Evolutionary conservation across 2,329 filamentous ascomycete species (phyloP).

Genomic region (Fusarium pilosicola): DNA sequence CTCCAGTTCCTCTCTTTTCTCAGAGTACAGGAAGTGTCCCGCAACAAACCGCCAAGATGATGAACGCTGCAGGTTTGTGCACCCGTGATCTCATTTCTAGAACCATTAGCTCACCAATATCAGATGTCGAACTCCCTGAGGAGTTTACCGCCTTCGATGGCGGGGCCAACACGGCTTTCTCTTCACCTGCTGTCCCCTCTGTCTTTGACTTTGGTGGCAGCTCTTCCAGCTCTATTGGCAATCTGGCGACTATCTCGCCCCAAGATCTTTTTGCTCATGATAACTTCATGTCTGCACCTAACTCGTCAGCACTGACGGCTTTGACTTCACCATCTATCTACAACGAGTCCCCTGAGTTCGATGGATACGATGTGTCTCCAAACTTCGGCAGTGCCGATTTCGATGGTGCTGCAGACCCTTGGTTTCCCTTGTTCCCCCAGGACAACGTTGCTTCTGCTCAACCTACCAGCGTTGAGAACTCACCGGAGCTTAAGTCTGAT

Average conservation of each 20-base stretch:
- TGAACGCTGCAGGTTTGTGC: constrained; percentile 55
- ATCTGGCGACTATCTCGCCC: constrained; percentile 81
- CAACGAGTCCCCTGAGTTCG: constrained; percentile 80
- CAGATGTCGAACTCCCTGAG: constrained; percentile 68
- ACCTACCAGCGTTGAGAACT: constrained; percentile 49
- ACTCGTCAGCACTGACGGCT: constrained; percentile 83
- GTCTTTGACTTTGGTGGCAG: constrained; percentile 62
- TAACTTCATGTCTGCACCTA: constrained; percentile 78
- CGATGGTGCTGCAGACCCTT: constrained; percentile 63
- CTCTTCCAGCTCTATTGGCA: constrained; percentile 61
- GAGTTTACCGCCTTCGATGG: constrained; percentile 68
- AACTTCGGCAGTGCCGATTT: constrained; percentile 73
- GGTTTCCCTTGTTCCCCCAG: constrained; percentile 79
- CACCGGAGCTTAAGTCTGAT: constrained; percentile 57
- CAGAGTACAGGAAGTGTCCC: constrained; percentile 66
- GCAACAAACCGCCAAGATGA: constrained; percentile 57
- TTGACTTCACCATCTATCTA: constrained; percentile 85
- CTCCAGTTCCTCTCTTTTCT: constrained; percentile 77
- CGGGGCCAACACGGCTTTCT: constrained; percentile 61
- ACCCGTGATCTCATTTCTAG: neutral
- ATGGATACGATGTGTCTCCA: constrained; percentile 81
- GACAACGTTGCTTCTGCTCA: constrained; percentile 46
- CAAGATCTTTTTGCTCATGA: constrained; percentile 80
- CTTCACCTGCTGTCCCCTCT: constrained; percentile 62
- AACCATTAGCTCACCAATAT: constrained; percentile 47